phyloP scores from a whole-genome alignment of 768 basidiomycete species.

The Tremella mesenterica region DNA sequence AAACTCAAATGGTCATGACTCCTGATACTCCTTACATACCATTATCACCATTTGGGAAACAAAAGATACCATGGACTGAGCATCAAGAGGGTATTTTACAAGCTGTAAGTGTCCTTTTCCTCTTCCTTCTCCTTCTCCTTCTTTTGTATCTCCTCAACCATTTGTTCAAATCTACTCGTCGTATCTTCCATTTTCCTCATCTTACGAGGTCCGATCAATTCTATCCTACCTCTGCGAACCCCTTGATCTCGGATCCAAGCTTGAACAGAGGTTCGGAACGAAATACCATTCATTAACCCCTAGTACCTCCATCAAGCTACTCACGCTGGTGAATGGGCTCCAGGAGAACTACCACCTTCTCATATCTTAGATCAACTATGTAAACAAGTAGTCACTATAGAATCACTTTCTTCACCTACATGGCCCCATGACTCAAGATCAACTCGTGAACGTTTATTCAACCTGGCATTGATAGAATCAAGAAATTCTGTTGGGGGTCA shows the following conservation, averaged over 20 bases:
- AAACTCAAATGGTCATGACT: slow-evolving; percentile 6
- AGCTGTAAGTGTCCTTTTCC: slow-evolving; percentile 1
- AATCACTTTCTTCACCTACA: background rate
- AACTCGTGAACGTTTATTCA: background rate
- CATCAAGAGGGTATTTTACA: slow-evolving; percentile 14
- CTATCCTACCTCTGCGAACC: too few relatives aligned
- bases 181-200: too few relatives aligned
- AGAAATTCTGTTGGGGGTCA: background rate
- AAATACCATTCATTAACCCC: background rate
- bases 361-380: background rate
- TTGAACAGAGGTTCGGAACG: too few relatives aligned
- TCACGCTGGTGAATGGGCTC: background rate
- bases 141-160: too few relatives aligned
- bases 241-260: too few relatives aligned
- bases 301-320: background rate
- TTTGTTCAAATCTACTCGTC: too few relatives aligned
- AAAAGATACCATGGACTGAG: slow-evolving; percentile 13
- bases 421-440: background rate
- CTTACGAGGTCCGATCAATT: too few relatives aligned
- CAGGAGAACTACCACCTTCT: background rate
- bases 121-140: too few relatives aligned
- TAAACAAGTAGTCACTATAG: background rate
- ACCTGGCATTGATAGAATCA: background rate
- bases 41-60: background rate
- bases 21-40: slow-evolving; percentile 7